Percentiles rank a stretch among this genome's conserved stretches.
Evolutionary conservation across 768 basidiomycete genomes (phyloP).

Genomic region (Boletus fagicola): DNA sequence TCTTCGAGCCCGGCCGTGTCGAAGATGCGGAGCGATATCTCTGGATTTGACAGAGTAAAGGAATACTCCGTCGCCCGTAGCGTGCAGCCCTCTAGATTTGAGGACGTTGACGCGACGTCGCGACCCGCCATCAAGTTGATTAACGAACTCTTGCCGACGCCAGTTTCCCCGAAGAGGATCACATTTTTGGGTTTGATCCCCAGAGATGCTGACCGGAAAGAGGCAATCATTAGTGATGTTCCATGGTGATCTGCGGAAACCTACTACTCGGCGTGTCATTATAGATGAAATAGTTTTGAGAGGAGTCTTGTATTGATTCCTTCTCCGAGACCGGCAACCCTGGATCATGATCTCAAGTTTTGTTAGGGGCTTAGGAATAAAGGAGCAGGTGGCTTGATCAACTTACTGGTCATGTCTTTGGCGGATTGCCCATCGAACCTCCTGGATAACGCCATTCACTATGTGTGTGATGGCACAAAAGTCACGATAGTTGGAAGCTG

Average conservation of each 20-base stretch:
- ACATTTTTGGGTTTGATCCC: not conserved
- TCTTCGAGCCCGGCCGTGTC: not conserved
- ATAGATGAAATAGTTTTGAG: not conserved
- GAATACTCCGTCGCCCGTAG: not conserved
- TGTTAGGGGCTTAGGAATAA: not conserved
- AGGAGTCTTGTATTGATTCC: not conserved
- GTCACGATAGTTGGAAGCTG: not conserved
- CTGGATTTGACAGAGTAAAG: not conserved
- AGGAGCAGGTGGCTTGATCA: not conserved
- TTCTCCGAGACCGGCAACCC: not conserved
- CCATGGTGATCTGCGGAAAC: not conserved
- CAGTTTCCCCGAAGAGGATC: conserved; percentile 1
- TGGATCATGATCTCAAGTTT: not conserved
- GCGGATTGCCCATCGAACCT: not conserved
- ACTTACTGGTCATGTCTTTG: not conserved
- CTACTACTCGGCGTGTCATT: not conserved
- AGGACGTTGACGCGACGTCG: not conserved
- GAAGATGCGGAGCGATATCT: not conserved
- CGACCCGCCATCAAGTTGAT: conserved; percentile 8
- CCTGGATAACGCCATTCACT: not conserved
- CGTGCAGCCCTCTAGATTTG: conserved; percentile 3
- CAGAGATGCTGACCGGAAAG: not conserved
- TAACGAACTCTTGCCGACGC: not conserved
- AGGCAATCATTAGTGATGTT: not conserved
- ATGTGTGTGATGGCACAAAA: not conserved